Evolutionary conservation across 345 rosid genomes (phyloP), one percentile per base, ranked within the genome.

Genomic region (Boechera stricta): DNA sequence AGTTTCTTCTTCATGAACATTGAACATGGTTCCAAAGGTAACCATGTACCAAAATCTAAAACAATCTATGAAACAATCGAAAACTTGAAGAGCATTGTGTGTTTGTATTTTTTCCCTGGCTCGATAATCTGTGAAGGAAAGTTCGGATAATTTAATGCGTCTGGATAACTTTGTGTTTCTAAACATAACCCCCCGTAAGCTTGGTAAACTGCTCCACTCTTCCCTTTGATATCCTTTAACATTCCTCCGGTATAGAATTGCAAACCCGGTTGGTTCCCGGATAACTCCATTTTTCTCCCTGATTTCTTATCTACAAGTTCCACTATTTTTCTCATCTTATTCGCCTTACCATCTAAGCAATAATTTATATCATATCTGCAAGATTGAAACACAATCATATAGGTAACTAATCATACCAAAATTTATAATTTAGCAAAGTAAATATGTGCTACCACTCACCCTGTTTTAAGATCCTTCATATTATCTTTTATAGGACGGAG

Each of bases 101-200:
- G 97, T 81, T 83, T 83, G 76, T 92, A 92, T 4, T 71, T 59
- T 67, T 84, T 44, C 21, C 88, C 90, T 1, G 93, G 88, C 28
- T 80, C 44, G 47, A 95, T 78, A 61, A 91, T 84, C 55, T 80
- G 80, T 0, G 98, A 86, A 67, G 99, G 98, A 57, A 95, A 92
- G 16, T 89, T 86, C 0, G 91, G 96, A 36, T 86, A 80, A 64
- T 92, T 88, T 7, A 95, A 85, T 0, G 96, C 76, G n/a, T 95
- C 85, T 6, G 97, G 99, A 72, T 77, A 95, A 28, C 83, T 84
- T 79, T 92, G 98, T 53, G 99, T 95, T 84, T 92, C 99, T 81
- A 91, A 64, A 65, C 99, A 95, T 55, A 92, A 69, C 1, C 87
- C 99, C 0, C 87, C 90, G 11, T 79, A 80, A 59, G 89, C 76